These are phyloP conservation scores for Brassica cretica DNA, from an alignment of 345 rosid genomes.

Conservation along the genomic window DNA sequence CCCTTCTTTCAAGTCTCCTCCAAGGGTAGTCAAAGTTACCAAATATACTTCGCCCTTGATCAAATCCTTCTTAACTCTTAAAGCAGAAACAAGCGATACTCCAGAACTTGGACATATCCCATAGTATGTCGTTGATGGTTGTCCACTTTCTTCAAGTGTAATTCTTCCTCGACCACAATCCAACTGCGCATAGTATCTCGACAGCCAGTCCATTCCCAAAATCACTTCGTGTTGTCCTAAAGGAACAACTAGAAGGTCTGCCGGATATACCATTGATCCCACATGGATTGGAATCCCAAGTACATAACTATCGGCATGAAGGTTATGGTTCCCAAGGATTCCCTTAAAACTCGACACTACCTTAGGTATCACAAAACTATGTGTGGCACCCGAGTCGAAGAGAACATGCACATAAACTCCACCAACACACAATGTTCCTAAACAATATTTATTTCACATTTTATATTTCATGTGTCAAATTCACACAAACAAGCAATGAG, in stretches of 20 bases:
- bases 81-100: too few species aligned
- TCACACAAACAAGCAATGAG: too few species aligned
- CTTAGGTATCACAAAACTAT: too few species aligned
- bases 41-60: not conserved
- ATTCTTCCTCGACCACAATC: not conserved
- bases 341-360: too few species aligned
- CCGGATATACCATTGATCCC: not conserved
- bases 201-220: too few species aligned
- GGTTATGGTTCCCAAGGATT: not conserved
- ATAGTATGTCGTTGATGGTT: not conserved
- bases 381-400: not conserved
- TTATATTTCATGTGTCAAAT: too few species aligned
- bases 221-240: not conserved
- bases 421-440: too few species aligned
- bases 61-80: not conserved
- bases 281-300: not conserved
- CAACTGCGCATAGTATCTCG: too few species aligned
- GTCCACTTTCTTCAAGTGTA: not conserved
- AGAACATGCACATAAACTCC: not conserved
- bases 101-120: too few species aligned
- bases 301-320: not conserved
- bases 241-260: not conserved
- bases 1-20: not conserved
- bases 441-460: too few species aligned
- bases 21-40: not conserved